Evolutionary conservation across 148 eudicot species (phyloP).

Genomic region (Vaccinium myrtillus): DNA sequence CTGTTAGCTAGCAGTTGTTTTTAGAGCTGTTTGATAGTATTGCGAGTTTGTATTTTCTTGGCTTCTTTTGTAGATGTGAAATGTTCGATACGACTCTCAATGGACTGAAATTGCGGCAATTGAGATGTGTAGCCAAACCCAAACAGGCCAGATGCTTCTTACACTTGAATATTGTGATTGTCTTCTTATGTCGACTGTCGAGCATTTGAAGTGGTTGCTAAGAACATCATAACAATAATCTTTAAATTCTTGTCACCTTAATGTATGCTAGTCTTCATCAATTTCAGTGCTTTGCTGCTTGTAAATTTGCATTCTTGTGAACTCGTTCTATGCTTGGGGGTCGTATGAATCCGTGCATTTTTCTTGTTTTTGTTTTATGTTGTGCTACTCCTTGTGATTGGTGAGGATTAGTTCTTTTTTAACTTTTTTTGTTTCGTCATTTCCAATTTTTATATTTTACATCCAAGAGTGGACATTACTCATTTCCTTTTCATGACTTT

Average conservation of each 20-base stretch:
- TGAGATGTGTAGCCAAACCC: not conserved
- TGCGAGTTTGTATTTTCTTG: not conserved
- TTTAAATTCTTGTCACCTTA: not conserved
- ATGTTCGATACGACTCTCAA: not conserved
- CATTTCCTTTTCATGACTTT: not conserved
- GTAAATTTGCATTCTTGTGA: not conserved
- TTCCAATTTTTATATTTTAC: not conserved
- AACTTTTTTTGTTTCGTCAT: not conserved
- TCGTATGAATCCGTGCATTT: not conserved
- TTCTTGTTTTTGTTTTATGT: not conserved
- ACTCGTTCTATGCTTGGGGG: not conserved
- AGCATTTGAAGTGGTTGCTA: not conserved
- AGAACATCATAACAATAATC: not conserved
- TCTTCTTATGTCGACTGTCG: not conserved
- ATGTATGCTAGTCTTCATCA: not conserved
- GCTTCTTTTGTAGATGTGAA: not conserved
- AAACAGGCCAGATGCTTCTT: not conserved
- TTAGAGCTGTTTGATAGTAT: not conserved
- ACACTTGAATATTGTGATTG: not conserved
- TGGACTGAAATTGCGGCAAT: not conserved
- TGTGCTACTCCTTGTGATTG: not conserved
- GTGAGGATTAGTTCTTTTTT: not conserved
- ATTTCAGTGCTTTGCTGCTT: not conserved
- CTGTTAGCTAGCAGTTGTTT: not conserved
- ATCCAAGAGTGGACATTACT: constrained; percentile 1